Evolutionary conservation across 768 basidiomycete genomes (phyloP), one percentile per base, ranked within the genome.

Genomic region (Dendrothele bispora): DNA sequence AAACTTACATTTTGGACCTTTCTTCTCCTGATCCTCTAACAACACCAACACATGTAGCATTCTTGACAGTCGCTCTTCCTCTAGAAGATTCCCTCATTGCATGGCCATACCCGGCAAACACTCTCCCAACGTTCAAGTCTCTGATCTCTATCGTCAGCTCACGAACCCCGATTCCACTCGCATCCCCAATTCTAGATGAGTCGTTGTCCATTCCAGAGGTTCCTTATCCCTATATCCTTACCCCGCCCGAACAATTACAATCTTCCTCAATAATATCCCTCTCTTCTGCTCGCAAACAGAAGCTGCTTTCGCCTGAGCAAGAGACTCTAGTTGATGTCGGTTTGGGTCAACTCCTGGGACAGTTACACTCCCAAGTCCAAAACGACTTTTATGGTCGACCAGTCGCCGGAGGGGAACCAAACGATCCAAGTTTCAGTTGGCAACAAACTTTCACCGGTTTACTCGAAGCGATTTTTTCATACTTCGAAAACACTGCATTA

Each of bases 311-410:
- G 3, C 62, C 65, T 3, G 54, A 67, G 18, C 72, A 80, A 36
- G 61, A 60, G 3, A 56, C 74, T 3, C 63, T 73, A 17, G 56
- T 88, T 47, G 83, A 88, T 48, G 70, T 85, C n/a, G 69, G 74
- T 43, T 66, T 87, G 2, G 88, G 88, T 6, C 62, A 71, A 27
- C 71, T 79, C 55, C 73, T 89, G 29, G 78, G 77, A 5, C 73
- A 80, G 48, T 67, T 88, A n/a, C 88, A 90, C 56, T 71, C 63
- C 10, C 66, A 68, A 20, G 73, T 86, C n/a, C 83, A 85, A 58
- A 88, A 86, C 66, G 85, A 89, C 57, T 88, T 82, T 81, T 90
- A 81, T 54, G 88, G 88, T 3, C 55, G 71, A 3, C 82, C 83
- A 15, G 30, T n/a, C 30, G 35, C 50, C 7, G 43, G 42, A 8